phyloP scores from a whole-genome alignment of 352 stramenopile species.

The Pelagophyceae sp. region DNA sequence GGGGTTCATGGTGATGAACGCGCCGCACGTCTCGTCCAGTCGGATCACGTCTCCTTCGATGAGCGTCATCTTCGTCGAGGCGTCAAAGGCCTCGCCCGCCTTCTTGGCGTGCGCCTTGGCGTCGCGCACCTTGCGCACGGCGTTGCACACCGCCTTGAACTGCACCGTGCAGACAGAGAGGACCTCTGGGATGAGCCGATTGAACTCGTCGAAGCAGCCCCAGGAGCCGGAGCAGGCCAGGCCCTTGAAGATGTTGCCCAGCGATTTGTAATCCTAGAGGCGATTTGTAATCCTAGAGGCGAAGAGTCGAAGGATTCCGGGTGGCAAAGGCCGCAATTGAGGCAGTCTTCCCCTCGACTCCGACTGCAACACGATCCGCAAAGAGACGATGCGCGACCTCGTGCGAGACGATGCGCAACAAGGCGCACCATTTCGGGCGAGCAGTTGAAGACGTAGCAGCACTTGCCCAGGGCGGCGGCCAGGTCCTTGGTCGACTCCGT shows the following conservation, averaged over 20 bases:
- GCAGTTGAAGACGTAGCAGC: slow-evolving; percentile 91
- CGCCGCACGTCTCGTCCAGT: slow-evolving; percentile 76
- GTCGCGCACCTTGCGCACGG: slow-evolving; percentile 21
- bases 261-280: slow-evolving; percentile 82
- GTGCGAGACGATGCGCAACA: no score
- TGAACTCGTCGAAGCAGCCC: slow-evolving; percentile 93
- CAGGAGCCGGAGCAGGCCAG: slow-evolving; percentile 87
- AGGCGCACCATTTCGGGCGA: slow-evolving; percentile 80
- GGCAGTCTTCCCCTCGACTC: no score
- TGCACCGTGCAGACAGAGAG: slow-evolving; percentile 89
- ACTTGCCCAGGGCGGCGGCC: slow-evolving; percentile 79
- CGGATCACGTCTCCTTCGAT: slow-evolving; percentile 81
- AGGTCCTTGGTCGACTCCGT: slow-evolving; percentile 79
- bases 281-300: no score
- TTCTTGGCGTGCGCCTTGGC: slow-evolving; percentile 58
- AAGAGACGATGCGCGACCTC: no score
- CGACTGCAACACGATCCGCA: no score
- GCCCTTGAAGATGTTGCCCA: slow-evolving; percentile 70
- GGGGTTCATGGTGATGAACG: slow-evolving; percentile 91
- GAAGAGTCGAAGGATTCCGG: no score
- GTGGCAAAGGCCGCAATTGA: no score
- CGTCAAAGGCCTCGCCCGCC: neutral
- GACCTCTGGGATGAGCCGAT: slow-evolving; percentile 89
- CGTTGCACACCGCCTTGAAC: slow-evolving; percentile 44
- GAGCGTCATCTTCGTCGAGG: slow-evolving; percentile 34